Evolutionary conservation across 2,329 filamentous ascomycete genomes (phyloP).

Genomic region (Didymosphaeria variabile): DNA sequence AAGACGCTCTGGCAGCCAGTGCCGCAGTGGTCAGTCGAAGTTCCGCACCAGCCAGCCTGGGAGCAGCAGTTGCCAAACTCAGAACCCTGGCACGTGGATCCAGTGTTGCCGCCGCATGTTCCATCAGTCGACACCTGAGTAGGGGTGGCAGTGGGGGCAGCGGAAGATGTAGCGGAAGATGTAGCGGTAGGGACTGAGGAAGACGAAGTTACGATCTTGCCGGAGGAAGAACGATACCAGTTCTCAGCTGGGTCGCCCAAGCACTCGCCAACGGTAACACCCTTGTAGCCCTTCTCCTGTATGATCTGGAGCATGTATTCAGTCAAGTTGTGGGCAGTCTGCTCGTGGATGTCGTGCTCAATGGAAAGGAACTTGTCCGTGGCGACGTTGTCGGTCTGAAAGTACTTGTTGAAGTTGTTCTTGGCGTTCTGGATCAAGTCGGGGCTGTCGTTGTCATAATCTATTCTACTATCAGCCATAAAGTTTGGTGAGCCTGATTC

Average conservation of each 20-base stretch:
- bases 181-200: conserved; percentile 22
- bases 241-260: conserved; percentile 55
- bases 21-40: conserved; percentile 40
- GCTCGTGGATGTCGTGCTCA: conserved; percentile 59
- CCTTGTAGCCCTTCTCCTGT: conserved; percentile 50
- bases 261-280: conserved; percentile 60
- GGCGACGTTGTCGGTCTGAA: conserved; percentile 42
- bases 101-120: conserved; percentile 34
- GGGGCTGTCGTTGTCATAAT: conserved; percentile 43
- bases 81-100: conserved; percentile 38
- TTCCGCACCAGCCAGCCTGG: conserved; percentile 53
- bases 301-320: conserved; percentile 54
- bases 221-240: conserved; percentile 57
- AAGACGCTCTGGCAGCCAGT: conserved; percentile 44
- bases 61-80: conserved; percentile 57
- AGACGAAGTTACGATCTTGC: conserved; percentile 45
- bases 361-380: conserved; percentile 60
- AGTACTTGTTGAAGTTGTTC: conserved; percentile 53
- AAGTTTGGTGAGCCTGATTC: not conserved
- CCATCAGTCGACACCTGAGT: conserved; percentile 30
- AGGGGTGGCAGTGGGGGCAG: conserved; percentile 21
- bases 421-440: conserved; percentile 45
- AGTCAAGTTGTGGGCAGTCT: conserved; percentile 56
- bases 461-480: conserved; percentile 15
- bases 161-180: conserved; percentile 21